These are phyloP conservation scores for Lathyrus oleraceus DNA, from an alignment of 306 rosid genomes.

Conservation along the genomic window DNA sequence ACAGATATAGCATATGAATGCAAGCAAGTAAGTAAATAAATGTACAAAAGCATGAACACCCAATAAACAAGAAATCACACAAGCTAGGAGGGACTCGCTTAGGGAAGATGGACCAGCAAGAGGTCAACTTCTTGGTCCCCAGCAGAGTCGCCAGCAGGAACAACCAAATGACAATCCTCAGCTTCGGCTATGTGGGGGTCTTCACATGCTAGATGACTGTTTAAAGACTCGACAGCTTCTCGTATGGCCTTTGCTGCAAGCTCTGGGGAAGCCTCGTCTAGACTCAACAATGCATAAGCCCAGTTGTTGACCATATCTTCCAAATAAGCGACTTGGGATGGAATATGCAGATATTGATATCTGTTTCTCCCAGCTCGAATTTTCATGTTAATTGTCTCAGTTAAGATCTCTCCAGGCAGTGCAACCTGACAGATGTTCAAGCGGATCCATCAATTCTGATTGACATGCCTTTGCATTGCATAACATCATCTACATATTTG, in stretches of 20 bases:
- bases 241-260: conserved; percentile 32
- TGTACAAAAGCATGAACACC: too few relatives aligned
- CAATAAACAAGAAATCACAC: too few relatives aligned
- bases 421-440: too few relatives aligned
- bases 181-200: conserved; percentile 45
- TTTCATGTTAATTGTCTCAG: conserved; percentile 59
- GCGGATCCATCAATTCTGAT: too few relatives aligned
- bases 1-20: too few relatives aligned
- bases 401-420: conserved; percentile 78
- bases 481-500: too few relatives aligned
- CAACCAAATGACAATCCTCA: conserved; percentile 42
- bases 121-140: too few relatives aligned
- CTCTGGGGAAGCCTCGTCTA: conserved; percentile 65
- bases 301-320: conserved; percentile 93
- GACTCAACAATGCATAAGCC: conserved; percentile 76
- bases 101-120: too few relatives aligned
- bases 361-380: conserved; percentile 78
- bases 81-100: too few relatives aligned
- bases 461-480: too few relatives aligned
- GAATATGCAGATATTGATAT: conserved; percentile 72
- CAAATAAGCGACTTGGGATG: conserved; percentile 91
- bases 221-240: conserved; percentile 29
- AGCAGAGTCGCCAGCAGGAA: conserved; percentile 42
- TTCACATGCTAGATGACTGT: conserved; percentile 29
- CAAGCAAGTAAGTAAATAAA: too few relatives aligned